These are phyloP conservation scores for Termitomyces sp. DNA, from an alignment of 768 basidiomycete genomes.

Conservation along the genomic window DNA sequence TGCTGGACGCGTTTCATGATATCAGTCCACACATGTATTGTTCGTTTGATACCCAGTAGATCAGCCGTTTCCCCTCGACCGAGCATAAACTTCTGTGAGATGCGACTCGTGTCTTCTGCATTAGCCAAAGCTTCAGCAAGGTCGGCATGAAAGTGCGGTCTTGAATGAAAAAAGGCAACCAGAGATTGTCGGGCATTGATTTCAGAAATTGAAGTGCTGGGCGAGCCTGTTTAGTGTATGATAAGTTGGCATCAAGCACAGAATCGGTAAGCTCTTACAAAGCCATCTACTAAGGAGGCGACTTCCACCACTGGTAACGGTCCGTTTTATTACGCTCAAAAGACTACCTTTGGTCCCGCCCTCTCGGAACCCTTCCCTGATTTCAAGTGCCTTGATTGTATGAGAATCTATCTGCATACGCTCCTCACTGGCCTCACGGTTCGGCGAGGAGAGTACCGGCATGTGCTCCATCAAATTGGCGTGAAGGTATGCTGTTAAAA, in stretches of 20 bases:
- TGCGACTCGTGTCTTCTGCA: slow-evolving; percentile 66
- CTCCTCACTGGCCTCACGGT: slow-evolving; percentile 43
- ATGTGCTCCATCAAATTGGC: slow-evolving; percentile 72
- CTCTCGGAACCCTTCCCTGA: slow-evolving; percentile 69
- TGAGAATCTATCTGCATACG: slow-evolving; percentile 90
- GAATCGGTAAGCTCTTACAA: slow-evolving; percentile 49
- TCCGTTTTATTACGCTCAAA: slow-evolving; percentile 69
- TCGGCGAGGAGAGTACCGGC: slow-evolving; percentile 57
- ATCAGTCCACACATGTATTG: slow-evolving; percentile 53
- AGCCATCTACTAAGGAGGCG: slow-evolving; percentile 73
- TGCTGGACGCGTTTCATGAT: slow-evolving; percentile 46
- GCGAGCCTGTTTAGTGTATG: slow-evolving; percentile 54
- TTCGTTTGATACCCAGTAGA: slow-evolving; percentile 55
- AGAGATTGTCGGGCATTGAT: slow-evolving; percentile 74
- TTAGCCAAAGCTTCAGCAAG: slow-evolving; percentile 48
- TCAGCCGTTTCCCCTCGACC: slow-evolving; percentile 64
- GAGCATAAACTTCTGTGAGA: slow-evolving; percentile 72
- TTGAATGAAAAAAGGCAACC: slow-evolving; percentile 61
- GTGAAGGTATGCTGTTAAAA: slow-evolving; percentile 63
- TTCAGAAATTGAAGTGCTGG: slow-evolving; percentile 69
- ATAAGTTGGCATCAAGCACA: slow-evolving; percentile 6
- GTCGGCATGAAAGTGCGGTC: slow-evolving; percentile 62
- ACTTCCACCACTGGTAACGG: slow-evolving; percentile 71
- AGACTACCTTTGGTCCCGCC: slow-evolving; percentile 72
- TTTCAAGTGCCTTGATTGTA: slow-evolving; percentile 85